Conservation (phyloP, 2,329 filamentous ascomycete species). For the Sarocladium oryzae region DNA sequence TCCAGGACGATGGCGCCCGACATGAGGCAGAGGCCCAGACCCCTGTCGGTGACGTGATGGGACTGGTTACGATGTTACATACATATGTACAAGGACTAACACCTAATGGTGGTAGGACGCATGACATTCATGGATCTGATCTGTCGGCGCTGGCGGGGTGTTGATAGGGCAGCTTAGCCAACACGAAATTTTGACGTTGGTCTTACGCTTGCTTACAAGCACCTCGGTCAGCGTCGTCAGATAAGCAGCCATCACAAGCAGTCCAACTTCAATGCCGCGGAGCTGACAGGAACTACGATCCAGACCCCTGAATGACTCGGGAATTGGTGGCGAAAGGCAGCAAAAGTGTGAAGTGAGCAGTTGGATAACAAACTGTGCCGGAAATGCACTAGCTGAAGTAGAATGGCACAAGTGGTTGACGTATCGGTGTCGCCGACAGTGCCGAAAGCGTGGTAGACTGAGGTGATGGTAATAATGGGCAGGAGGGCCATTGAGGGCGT, state of each 20-base stretch:
- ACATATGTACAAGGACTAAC: too few species aligned
- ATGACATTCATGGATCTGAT: neutral
- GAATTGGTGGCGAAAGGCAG: neutral
- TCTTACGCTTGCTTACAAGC: neutral
- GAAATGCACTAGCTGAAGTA: slow-evolving; percentile 8
- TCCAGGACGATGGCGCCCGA: neutral
- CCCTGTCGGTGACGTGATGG: slow-evolving; percentile 8
- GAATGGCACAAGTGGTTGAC: neutral
- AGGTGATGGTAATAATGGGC: neutral
- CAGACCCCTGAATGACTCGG: slow-evolving; percentile 6
- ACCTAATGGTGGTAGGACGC: neutral
- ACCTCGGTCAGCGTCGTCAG: neutral
- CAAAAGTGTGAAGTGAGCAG: neutral
- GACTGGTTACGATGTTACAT: too few species aligned
- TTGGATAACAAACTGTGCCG: neutral
- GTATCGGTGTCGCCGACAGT: slow-evolving; percentile 5
- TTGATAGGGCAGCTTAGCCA: neutral
- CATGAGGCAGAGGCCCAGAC: neutral
- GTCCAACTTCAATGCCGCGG: neutral
- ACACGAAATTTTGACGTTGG: neutral
- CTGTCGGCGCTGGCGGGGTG: neutral
- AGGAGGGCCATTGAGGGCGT: too few species aligned
- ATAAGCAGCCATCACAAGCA: too few species aligned
- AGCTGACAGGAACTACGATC: neutral
- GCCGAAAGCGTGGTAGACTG: neutral